Conservation (phyloP, 1,284 basidiomycete genomes). For the Amylostereum areolatum region DNA sequence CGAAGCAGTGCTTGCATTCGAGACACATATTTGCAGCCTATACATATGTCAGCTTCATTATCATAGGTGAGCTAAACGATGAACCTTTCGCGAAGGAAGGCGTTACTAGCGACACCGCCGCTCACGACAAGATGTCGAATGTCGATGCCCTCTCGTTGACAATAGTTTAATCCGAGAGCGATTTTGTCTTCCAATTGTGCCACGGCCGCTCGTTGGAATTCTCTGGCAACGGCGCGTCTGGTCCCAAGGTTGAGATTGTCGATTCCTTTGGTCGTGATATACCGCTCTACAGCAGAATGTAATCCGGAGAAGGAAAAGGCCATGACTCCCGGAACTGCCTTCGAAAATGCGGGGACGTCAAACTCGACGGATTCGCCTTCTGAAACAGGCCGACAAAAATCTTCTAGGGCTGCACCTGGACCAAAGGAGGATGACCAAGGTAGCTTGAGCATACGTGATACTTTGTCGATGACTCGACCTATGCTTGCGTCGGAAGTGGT, state of each 20-base stretch:
- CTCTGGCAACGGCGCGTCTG: constrained; percentile 49
- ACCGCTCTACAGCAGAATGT: constrained; percentile 58
- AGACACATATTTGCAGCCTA: constrained; percentile 41
- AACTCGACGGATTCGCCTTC: not conserved
- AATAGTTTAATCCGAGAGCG: constrained; percentile 48
- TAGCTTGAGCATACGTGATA: constrained; percentile 62
- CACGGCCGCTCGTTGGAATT: constrained; percentile 71
- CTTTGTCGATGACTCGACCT: constrained; percentile 78
- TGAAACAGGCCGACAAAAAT: constrained; percentile 39
- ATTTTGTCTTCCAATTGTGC: constrained; percentile 76
- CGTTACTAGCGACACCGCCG: constrained; percentile 89
- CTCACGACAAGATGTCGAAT: constrained; percentile 69
- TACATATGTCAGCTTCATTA: no score
- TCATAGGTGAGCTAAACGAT: constrained; percentile 8
- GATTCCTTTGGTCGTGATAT: constrained; percentile 33
- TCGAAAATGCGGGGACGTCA: constrained; percentile 36
- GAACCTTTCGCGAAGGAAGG: constrained; percentile 59
- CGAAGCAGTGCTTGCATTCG: constrained; percentile 23
- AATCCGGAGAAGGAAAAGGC: constrained; percentile 77
- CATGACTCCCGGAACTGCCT: constrained; percentile 50
- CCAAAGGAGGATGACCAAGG: constrained; percentile 50
- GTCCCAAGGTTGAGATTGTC: constrained; percentile 28
- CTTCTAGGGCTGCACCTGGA: constrained; percentile 75
- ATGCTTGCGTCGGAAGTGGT: constrained; percentile 75
- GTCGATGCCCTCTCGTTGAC: constrained; percentile 30